Evolutionary conservation across 2,329 filamentous ascomycete genomes (phyloP).

Genomic region (Aspergillus nomiae): DNA sequence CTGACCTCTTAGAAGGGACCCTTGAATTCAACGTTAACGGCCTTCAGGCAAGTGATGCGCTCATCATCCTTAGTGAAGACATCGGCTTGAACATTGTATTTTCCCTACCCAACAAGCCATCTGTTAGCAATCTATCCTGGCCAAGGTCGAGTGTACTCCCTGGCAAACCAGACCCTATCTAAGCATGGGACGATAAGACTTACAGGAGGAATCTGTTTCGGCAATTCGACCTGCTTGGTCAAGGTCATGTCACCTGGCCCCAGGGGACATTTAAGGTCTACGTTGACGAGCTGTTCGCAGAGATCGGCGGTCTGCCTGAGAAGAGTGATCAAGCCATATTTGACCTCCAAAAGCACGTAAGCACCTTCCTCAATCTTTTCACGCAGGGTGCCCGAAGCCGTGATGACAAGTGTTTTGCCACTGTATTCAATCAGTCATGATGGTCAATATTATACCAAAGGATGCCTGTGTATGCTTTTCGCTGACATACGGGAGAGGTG

Average conservation of each 20-base stretch:
- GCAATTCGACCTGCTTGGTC: slow-evolving; percentile 80
- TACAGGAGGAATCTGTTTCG: slow-evolving; percentile 85
- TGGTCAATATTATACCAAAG: not conserved
- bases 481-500: slow-evolving; percentile 74
- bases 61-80: slow-evolving; percentile 73
- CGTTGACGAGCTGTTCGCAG: slow-evolving; percentile 85
- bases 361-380: slow-evolving; percentile 75
- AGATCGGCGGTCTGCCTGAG: slow-evolving; percentile 80
- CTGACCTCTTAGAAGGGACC: slow-evolving; percentile 5
- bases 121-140: slow-evolving; percentile 10
- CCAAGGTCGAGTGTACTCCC: not conserved
- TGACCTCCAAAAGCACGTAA: slow-evolving; percentile 80
- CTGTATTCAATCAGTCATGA: slow-evolving; percentile 50
- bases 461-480: not conserved
- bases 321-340: slow-evolving; percentile 90
- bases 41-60: slow-evolving; percentile 84
- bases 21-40: slow-evolving; percentile 47
- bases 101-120: slow-evolving; percentile 61
- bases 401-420: slow-evolving; percentile 75
- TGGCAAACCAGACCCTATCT: not conserved
- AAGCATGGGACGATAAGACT: slow-evolving; percentile 39
- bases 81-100: slow-evolving; percentile 85
- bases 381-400: slow-evolving; percentile 73
- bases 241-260: slow-evolving; percentile 74
- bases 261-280: slow-evolving; percentile 86